Evolutionary conservation across 257 asterid species (phyloP), one percentile per base, ranked within the genome.

Genomic region (Nicotiana otophora): DNA sequence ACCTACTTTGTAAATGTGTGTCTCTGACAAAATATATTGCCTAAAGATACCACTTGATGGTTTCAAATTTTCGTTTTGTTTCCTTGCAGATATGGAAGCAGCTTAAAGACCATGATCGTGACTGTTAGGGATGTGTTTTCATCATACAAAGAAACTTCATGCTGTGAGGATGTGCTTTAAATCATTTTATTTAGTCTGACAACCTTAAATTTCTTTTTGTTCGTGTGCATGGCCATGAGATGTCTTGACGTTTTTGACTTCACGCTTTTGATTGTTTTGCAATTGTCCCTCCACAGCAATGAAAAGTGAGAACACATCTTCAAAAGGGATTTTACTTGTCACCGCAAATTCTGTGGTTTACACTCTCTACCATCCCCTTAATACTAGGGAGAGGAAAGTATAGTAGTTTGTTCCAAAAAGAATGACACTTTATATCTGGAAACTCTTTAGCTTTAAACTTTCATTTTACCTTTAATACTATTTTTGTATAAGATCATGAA

Each of bases 31-130:
- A 12, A 33, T 51, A 46, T 23, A 7, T 42, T 42, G 5, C 48
- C 17, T 30, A 17, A 15, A 36, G 51, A 67, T 36, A 20, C 26
- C 28, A 6, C 57, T 51, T 10, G 55, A 36, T 30, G 16, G 19
- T 8, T 48, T 15, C 33, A 51, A 74, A 8, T 46, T 46, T 46
- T 51, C 46, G 15, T 12, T 23, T 33, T 75, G 62, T 75, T 72
- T 60, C 80, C 42, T 51, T 75, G 80, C 80, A 75, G 80, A 51
- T 26, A 75, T 23, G 53, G 64, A 16, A 58, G 63, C 28, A 55
- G 61, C 61, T 55, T 55, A 55, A 55, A 55, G 61, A 55, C 20
- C 61, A 19, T 42, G 5, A 46, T 75, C 10, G 77, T 16, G 16
- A 51, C 51, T n/a, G 20, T 33, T n/a, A 34, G 60, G 23, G 61